A percentile compares a stretch with the other conserved stretches of the same genome.
phyloP scores from a whole-genome alignment of 1,284 basidiomycete species.

The Xanthoconium separans region DNA sequence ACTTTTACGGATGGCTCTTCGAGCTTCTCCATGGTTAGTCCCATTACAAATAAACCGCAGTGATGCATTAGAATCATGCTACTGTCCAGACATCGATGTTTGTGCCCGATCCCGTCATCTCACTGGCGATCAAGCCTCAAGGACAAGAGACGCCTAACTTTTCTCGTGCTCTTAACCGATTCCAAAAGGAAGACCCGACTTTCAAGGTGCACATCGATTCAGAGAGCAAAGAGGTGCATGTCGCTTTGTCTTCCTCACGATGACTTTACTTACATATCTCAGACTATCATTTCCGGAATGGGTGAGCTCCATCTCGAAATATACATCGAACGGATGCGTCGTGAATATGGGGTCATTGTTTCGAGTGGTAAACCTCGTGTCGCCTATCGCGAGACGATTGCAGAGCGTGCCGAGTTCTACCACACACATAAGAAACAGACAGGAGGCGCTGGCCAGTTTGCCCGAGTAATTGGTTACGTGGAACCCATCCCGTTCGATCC shows the following conservation, averaged over 20 bases:
- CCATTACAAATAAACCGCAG: background rate
- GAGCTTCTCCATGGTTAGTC: slow-evolving; percentile 81
- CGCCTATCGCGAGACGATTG: slow-evolving; percentile 95
- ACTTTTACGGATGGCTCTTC: slow-evolving; percentile 95
- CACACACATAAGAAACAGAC: slow-evolving; percentile 99
- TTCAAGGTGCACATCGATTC: slow-evolving; percentile 96
- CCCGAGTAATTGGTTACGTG: slow-evolving; percentile 87
- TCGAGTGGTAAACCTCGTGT: slow-evolving; percentile 95
- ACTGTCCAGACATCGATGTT: slow-evolving; percentile 90
- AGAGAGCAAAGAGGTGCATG: slow-evolving; percentile 85
- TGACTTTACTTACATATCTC: slow-evolving; percentile 2
- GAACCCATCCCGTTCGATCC: slow-evolving; percentile 86
- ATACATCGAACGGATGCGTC: slow-evolving; percentile 98
- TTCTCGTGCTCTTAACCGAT: slow-evolving; percentile 94
- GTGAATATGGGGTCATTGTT: slow-evolving; percentile 96
- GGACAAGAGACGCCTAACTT: slow-evolving; percentile 95
- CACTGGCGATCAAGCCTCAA: slow-evolving; percentile 88
- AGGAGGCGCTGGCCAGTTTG: slow-evolving; percentile 97
- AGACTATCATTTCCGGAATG: slow-evolving; percentile 99
- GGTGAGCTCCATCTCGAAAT: slow-evolving; percentile 99
- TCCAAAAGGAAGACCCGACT: slow-evolving; percentile 99
- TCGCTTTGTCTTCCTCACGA: background rate
- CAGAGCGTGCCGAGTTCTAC: slow-evolving; percentile 77
- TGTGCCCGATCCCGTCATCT: slow-evolving; percentile 98
- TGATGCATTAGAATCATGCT: slow-evolving; percentile 1